Conservation (phyloP, 768 basidiomycete species). For the Termitomyces sp. region DNA sequence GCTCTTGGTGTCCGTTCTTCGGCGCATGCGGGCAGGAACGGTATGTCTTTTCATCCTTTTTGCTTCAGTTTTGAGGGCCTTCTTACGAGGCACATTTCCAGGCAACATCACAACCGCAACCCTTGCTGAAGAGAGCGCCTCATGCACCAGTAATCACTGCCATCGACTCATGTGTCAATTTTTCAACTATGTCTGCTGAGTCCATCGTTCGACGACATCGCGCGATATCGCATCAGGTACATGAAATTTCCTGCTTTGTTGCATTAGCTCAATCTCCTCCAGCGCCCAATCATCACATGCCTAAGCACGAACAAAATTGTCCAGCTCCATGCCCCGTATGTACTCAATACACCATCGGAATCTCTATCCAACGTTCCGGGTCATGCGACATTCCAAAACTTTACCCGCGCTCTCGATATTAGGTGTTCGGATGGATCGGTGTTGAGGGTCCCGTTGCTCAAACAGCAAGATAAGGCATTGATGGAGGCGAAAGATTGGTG, state of each 20-base stretch:
- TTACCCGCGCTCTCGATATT: slow-evolving; percentile 41
- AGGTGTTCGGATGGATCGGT: slow-evolving; percentile 53
- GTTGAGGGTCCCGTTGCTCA: slow-evolving; percentile 52
- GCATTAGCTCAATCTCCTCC: neutral
- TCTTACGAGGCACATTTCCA: slow-evolving; percentile 21
- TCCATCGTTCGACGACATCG: slow-evolving; percentile 52
- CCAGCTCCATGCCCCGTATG: slow-evolving; percentile 36
- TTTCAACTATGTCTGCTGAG: slow-evolving; percentile 52
- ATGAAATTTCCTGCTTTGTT: neutral
- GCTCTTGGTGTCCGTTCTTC: slow-evolving; percentile 67
- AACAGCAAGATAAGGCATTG: slow-evolving; percentile 57
- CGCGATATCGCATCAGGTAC: slow-evolving; percentile 70
- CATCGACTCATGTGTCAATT: slow-evolving; percentile 53
- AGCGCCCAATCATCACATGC: slow-evolving; percentile 34
- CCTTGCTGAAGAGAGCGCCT: slow-evolving; percentile 27
- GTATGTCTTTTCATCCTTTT: slow-evolving; percentile 30
- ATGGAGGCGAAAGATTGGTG: slow-evolving; percentile 70
- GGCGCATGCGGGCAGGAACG: slow-evolving; percentile 55
- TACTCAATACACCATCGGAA: slow-evolving; percentile 11
- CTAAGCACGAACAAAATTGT: slow-evolving; percentile 31
- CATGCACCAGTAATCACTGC: slow-evolving; percentile 61
- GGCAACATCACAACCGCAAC: slow-evolving; percentile 52
- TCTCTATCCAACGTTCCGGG: slow-evolving; percentile 31
- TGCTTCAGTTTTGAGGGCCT: neutral
- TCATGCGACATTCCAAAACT: slow-evolving; percentile 39